Percentiles rank a stretch among this genome's conserved stretches.
Conservation (phyloP, 2,329 filamentous ascomycete genomes). For the Hymenoscyphus scutula region DNA sequence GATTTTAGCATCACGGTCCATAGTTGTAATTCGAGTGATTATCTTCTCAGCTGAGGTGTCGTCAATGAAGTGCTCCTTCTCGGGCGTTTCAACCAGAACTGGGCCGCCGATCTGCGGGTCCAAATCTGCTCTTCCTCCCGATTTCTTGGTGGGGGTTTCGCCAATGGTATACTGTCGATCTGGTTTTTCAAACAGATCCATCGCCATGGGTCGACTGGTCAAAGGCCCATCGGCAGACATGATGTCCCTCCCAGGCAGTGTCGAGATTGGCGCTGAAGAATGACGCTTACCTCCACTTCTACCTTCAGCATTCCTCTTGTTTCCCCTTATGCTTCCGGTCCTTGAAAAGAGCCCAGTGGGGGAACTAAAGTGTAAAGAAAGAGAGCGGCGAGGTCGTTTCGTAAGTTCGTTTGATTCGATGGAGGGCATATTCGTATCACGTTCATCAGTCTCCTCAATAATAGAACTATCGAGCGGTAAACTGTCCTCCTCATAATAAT, state of each 20-base stretch:
- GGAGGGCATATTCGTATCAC: constrained; percentile 26
- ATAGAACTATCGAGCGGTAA: constrained; percentile 28
- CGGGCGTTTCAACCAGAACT: not conserved
- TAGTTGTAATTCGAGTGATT: constrained; percentile 35
- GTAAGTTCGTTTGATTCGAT: constrained; percentile 40
- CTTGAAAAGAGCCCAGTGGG: constrained; percentile 56
- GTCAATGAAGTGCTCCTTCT: not conserved
- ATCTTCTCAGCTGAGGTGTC: not conserved
- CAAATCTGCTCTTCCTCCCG: constrained; percentile 20
- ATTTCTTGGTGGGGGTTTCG: not conserved
- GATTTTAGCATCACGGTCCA: constrained; percentile 64
- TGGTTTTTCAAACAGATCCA: not conserved
- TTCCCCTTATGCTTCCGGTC: constrained; percentile 54
- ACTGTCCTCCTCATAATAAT: constrained; percentile 29
- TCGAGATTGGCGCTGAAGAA: constrained; percentile 51
- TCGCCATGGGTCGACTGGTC: constrained; percentile 14
- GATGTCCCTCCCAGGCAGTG: constrained; percentile 30
- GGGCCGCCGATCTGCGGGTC: constrained; percentile 29
- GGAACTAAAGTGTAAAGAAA: constrained; percentile 59
- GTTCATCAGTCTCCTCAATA: constrained; percentile 20
- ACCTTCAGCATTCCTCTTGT: constrained; percentile 49
- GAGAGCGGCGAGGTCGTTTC: constrained; percentile 50
- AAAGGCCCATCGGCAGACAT: constrained; percentile 27
- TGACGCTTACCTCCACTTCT: constrained; percentile 48
- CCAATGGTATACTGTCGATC: not conserved